phyloP scores from a whole-genome alignment of 225 moss, liverwort and hornwort genomes.

The Marchantia paleacea region DNA sequence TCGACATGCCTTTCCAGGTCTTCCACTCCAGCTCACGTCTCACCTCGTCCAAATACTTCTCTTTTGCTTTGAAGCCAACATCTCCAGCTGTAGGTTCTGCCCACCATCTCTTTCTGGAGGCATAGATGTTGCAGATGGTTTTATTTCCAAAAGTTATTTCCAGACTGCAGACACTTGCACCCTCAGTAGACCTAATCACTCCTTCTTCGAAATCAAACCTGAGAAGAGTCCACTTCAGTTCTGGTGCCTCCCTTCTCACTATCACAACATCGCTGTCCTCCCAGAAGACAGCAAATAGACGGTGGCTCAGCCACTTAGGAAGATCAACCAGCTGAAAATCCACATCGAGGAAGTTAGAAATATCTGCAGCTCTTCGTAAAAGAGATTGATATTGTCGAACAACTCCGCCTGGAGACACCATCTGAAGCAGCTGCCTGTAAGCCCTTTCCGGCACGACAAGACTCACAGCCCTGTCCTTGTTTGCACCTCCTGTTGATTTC shows the following conservation, averaged over 20 bases:
- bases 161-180: slow-evolving; percentile 38
- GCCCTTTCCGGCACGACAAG: slow-evolving; percentile 36
- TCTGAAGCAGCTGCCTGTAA: slow-evolving; percentile 48
- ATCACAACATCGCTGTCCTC: slow-evolving; percentile 41
- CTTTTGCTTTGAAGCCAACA: not conserved
- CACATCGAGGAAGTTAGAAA: slow-evolving; percentile 59
- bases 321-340: slow-evolving; percentile 64
- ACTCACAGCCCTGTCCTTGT: slow-evolving; percentile 5
- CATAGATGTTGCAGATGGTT: not conserved
- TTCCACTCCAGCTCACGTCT: slow-evolving; percentile 28
- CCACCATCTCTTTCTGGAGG: slow-evolving; percentile 18
- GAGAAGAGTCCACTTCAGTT: slow-evolving; percentile 58
- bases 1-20: slow-evolving; percentile 26
- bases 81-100: not conserved
- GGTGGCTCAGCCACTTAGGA: slow-evolving; percentile 48
- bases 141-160: slow-evolving; percentile 28
- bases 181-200: slow-evolving; percentile 36
- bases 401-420: slow-evolving; percentile 58
- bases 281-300: slow-evolving; percentile 60
- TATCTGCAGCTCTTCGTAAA: slow-evolving; percentile 42
- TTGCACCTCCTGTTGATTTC: not conserved
- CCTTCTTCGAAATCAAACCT: slow-evolving; percentile 64
- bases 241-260: slow-evolving; percentile 36
- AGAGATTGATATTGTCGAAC: slow-evolving; percentile 64
- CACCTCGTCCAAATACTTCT: not conserved